Percentiles rank a stretch among this genome's conserved stretches.
phyloP scores from a whole-genome alignment of 108 stramenopile genomes.

The Craspedostauros australis region DNA sequence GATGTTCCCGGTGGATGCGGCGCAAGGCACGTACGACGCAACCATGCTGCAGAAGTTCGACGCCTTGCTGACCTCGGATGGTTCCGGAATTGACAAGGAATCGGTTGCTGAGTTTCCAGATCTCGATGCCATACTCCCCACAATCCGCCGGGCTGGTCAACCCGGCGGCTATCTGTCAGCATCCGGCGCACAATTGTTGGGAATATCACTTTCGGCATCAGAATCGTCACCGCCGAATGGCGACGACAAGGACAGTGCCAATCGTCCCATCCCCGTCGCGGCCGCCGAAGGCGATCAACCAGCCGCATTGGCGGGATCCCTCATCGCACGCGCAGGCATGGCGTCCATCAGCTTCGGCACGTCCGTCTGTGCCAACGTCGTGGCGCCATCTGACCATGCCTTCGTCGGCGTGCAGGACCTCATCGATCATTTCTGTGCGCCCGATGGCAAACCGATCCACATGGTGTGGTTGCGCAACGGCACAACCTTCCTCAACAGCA shows the following conservation, averaged over 20 bases:
- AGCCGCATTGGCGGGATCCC: constrained; percentile 32
- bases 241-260: neutral
- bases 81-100: too few species aligned
- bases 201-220: too few species aligned
- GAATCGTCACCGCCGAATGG: too few species aligned
- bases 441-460: constrained; percentile 35
- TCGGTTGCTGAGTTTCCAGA: too few species aligned
- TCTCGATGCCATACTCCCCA: constrained; percentile 14
- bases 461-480: constrained; percentile 51
- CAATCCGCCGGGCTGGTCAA: constrained; percentile 8
- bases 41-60: constrained; percentile 15
- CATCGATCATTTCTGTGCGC: constrained; percentile 34
- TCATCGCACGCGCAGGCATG: constrained; percentile 36
- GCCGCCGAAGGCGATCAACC: constrained; percentile 49
- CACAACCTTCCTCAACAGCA: constrained; percentile 40
- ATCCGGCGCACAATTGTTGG: constrained; percentile 7
- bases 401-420: neutral
- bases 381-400: constrained; percentile 3
- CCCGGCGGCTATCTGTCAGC: constrained; percentile 4
- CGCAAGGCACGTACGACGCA: constrained; percentile 8
- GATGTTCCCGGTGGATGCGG: constrained; percentile 35
- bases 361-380: constrained; percentile 43
- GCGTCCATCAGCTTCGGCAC: constrained; percentile 40
- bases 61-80: too few species aligned
- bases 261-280: constrained; percentile 23